These are phyloP conservation scores for Suhomyces coccinellae DNA, from an alignment of 1,139 yeast species.

Conservation along the genomic window DNA sequence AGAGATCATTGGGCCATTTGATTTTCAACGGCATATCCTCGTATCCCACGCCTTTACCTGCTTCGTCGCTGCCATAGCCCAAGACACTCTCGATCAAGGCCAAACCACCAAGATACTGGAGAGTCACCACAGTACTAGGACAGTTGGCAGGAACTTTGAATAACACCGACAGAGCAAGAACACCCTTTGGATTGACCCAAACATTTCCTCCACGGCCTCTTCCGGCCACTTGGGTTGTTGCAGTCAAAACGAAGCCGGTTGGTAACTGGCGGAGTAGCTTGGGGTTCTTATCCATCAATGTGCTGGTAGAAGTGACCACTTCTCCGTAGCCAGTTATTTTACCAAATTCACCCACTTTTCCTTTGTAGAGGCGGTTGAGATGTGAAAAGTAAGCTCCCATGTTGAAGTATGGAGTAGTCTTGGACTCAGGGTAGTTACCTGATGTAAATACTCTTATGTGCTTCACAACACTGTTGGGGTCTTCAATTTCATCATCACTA, in stretches of 20 bases:
- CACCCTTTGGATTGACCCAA: conserved; percentile 95
- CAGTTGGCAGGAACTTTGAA: conserved; percentile 58
- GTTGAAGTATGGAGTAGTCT: conserved; percentile 72
- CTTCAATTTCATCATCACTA: conserved; percentile 51
- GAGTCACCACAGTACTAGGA: conserved; percentile 57
- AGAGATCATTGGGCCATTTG: conserved; percentile 98
- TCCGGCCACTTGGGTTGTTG: conserved; percentile 85
- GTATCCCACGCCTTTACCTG: conserved; percentile 53
- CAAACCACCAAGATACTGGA: conserved; percentile 82
- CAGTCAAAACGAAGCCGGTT: conserved; percentile 69
- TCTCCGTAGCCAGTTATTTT: conserved; percentile 73
- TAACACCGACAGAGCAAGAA: conserved; percentile 76
- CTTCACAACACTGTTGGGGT: conserved; percentile 56
- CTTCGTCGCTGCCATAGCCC: conserved; percentile 51
- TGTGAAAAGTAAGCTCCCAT: conserved; percentile 53
- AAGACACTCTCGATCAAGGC: conserved; percentile 81
- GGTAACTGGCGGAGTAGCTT: conserved; percentile 60
- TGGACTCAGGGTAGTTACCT: conserved; percentile 44
- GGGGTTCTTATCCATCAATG: conserved; percentile 73
- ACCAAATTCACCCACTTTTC: conserved; percentile 51
- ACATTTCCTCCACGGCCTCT: conserved; percentile 93
- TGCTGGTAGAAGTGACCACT: conserved; percentile 84
- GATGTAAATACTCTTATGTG: conserved; percentile 49
- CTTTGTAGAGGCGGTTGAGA: conserved; percentile 35
- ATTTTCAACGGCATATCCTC: conserved; percentile 75